These are phyloP conservation scores for Linaria vulgaris DNA, from an alignment of 257 asterid genomes.

Conservation along the genomic window DNA sequence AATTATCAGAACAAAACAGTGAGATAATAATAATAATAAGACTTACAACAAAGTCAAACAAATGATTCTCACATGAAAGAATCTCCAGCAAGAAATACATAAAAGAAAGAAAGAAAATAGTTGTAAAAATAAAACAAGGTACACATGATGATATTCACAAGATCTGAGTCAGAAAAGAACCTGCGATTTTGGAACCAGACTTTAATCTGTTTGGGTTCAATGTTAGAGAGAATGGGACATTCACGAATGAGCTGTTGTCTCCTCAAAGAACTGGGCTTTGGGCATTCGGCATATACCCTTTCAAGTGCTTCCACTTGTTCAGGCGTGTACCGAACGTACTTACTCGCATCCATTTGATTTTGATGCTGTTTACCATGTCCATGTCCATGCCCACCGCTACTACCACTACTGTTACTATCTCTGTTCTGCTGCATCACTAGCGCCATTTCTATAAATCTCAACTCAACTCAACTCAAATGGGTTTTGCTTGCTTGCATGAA, in stretches of 20 bases:
- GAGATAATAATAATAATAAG: no score
- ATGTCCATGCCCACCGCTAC: no score
- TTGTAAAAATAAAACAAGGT: no score
- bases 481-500: slow-evolving; percentile 47
- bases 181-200: slow-evolving; percentile 99
- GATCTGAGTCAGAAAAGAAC: no score
- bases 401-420: slow-evolving; percentile 52
- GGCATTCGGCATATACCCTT: slow-evolving; percentile 87
- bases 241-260: slow-evolving; percentile 95
- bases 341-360: slow-evolving; percentile 79
- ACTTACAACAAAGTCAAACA: no score
- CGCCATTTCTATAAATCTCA: no score
- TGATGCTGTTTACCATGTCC: slow-evolving; percentile 31
- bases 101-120: no score
- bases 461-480: no score
- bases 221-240: slow-evolving; percentile 78
- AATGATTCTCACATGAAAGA: no score
- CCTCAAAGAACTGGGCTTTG: slow-evolving; percentile 89
- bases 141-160: no score
- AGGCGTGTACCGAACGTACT: slow-evolving; percentile 94
- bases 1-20: no score
- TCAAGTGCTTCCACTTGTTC: slow-evolving; percentile 98
- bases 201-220: slow-evolving; percentile 98
- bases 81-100: no score
- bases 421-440: slow-evolving; percentile 63